A percentile compares a stretch with the other conserved stretches of the same genome.
phyloP scores from a whole-genome alignment of 441 rosid species.

The Populus hybrid region DNA sequence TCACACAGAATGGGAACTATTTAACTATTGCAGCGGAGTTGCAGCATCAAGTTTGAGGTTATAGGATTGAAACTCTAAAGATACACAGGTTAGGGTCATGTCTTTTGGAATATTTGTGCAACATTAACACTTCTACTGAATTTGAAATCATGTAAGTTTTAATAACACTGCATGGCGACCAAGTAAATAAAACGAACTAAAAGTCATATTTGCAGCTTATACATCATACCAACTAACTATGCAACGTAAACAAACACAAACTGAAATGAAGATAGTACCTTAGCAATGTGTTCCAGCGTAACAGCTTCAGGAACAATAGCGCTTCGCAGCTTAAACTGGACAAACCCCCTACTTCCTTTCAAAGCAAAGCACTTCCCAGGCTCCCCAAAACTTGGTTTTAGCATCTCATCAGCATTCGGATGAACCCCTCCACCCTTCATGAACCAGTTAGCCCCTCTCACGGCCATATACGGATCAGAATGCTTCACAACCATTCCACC shows the following conservation, averaged over 20 bases:
- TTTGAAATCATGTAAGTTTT: background rate
- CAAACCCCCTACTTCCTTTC: constrained; percentile 73
- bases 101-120: background rate
- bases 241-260: constrained; percentile 3
- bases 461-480: constrained; percentile 54
- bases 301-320: constrained; percentile 80
- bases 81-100: background rate
- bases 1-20: background rate
- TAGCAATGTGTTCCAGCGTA: constrained; percentile 86
- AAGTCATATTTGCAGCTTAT: background rate
- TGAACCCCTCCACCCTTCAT: constrained; percentile 37
- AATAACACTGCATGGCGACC: background rate
- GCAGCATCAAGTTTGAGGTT: background rate
- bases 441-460: constrained; percentile 51
- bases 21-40: background rate
- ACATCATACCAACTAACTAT: background rate
- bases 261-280: constrained; percentile 44
- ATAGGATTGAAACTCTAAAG: background rate
- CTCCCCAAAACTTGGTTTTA: constrained; percentile 93
- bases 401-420: constrained; percentile 59
- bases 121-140: too few species aligned
- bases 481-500: constrained; percentile 72
- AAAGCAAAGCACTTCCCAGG: constrained; percentile 94
- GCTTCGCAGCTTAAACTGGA: constrained; percentile 64
- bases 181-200: background rate